Percentiles rank a stretch among this genome's conserved stretches.
phyloP scores from a whole-genome alignment of 192 early-diverging fungal species.

The Diversispora epigaea region DNA sequence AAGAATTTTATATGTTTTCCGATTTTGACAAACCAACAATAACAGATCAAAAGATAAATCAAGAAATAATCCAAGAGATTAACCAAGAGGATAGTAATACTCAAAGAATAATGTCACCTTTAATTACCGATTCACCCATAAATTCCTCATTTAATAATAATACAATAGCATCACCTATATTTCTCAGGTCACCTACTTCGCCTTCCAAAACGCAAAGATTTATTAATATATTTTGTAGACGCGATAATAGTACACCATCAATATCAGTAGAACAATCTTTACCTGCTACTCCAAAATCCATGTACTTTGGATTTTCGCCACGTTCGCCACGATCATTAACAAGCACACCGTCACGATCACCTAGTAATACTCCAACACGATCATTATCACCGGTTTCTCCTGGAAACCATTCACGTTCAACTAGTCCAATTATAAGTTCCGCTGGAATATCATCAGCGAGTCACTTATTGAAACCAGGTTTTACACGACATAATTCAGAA shows the following conservation, averaged over 20 bases:
- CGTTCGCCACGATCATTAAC: too few relatives aligned
- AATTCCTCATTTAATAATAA: neutral
- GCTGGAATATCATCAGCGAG: neutral
- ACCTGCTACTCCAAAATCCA: too few relatives aligned
- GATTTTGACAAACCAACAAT: neutral
- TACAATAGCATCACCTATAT: neutral
- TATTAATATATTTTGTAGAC: too few relatives aligned
- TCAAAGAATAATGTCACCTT: neutral
- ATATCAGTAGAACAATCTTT: too few relatives aligned
- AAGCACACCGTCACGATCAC: too few relatives aligned
- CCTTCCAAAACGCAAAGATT: neutral
- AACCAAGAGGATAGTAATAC: neutral
- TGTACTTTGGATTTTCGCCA: too few relatives aligned
- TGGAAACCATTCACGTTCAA: neutral
- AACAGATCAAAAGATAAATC: neutral
- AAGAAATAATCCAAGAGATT: neutral
- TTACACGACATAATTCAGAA: neutral
- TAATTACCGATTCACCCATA: neutral
- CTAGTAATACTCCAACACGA: neutral
- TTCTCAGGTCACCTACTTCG: neutral
- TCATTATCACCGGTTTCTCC: constrained; percentile 1
- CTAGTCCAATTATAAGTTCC: neutral
- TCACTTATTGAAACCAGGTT: neutral
- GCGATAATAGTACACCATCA: too few relatives aligned
- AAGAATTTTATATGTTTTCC: neutral